These are phyloP conservation scores for Gaeumannomyces sp. DNA, from an alignment of 2,329 filamentous ascomycete species.

Conservation along the genomic window DNA sequence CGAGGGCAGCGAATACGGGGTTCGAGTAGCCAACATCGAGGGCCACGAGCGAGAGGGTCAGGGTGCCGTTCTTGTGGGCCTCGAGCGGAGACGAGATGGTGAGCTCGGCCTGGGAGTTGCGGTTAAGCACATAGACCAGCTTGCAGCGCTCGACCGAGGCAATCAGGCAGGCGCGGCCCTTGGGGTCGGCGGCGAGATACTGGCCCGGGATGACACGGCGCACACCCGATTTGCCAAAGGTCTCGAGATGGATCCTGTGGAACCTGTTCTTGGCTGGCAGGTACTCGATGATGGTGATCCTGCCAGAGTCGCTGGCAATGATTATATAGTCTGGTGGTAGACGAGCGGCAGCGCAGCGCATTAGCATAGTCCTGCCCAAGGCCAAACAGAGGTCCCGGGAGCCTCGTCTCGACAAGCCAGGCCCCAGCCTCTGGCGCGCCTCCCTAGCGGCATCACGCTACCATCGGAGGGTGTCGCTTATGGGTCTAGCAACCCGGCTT, in stretches of 20 bases:
- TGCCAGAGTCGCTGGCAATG: constrained; percentile 89
- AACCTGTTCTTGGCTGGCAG: constrained; percentile 80
- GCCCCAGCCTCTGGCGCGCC: not conserved
- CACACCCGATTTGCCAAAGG: constrained; percentile 94
- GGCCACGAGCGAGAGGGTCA: constrained; percentile 82
- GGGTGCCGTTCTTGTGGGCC: constrained; percentile 85
- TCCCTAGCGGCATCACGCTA: not conserved
- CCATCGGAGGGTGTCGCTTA: constrained; percentile 2
- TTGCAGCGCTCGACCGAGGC: constrained; percentile 98
- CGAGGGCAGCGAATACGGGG: constrained; percentile 89
- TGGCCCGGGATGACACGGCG: constrained; percentile 91
- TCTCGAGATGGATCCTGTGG: constrained; percentile 86
- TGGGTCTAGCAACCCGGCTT: constrained; percentile 49
- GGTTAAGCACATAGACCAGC: constrained; percentile 95
- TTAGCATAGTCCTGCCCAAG: not conserved
- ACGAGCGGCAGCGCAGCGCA: not conserved
- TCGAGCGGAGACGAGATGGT: constrained; percentile 96
- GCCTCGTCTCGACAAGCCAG: not conserved
- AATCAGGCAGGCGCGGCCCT: constrained; percentile 89
- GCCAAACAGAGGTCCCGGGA: not conserved
- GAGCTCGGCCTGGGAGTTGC: constrained; percentile 88
- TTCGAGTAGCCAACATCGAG: constrained; percentile 96
- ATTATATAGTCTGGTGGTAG: constrained; percentile 77
- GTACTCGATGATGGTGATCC: constrained; percentile 92
- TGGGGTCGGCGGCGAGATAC: constrained; percentile 91